These are phyloP conservation scores for Fraxinus angustifolia DNA, from an alignment of 305 asterid genomes.

Conservation along the genomic window DNA sequence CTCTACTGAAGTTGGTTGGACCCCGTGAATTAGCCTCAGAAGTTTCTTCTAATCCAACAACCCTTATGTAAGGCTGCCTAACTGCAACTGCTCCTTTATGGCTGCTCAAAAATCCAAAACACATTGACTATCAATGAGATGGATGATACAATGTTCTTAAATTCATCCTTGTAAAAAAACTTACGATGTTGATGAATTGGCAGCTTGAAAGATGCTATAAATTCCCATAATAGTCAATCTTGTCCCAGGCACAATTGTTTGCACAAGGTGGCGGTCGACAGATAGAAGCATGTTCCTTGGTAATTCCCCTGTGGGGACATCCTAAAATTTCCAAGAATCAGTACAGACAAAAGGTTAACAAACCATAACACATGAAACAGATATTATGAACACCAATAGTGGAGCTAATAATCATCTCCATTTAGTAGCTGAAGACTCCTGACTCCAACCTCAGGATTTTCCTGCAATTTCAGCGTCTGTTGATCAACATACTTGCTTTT, in stretches of 20 bases:
- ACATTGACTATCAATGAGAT: constrained; percentile 15
- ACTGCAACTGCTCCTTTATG: constrained; percentile 96
- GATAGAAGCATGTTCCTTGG: constrained; percentile 96
- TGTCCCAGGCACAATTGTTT: constrained; percentile 97
- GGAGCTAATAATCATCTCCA: background rate
- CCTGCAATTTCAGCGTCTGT: constrained; percentile 90
- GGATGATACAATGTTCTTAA: background rate
- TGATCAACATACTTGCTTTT: constrained; percentile 94
- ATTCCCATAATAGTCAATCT: constrained; percentile 95
- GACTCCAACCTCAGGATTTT: constrained; percentile 79
- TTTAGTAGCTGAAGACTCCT: constrained; percentile 12
- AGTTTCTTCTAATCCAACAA: constrained; percentile 84
- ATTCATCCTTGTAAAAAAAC: constrained; percentile 22
- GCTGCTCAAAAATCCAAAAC: constrained; percentile 41
- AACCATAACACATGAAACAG: constrained; percentile 4
- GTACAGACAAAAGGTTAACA: constrained; percentile 11
- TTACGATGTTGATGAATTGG: constrained; percentile 82
- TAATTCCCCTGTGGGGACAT: constrained; percentile 97
- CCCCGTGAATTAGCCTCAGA: constrained; percentile 77
- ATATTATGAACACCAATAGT: background rate
- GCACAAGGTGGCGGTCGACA: constrained; percentile 94
- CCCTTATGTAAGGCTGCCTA: constrained; percentile 91
- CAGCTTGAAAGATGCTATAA: constrained; percentile 88
- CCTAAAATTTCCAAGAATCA: constrained; percentile 42
- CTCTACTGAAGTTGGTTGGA: constrained; percentile 70